Evolutionary conservation across 441 rosid genomes (phyloP).

Genomic region (Arabidopsis hybrid): DNA sequence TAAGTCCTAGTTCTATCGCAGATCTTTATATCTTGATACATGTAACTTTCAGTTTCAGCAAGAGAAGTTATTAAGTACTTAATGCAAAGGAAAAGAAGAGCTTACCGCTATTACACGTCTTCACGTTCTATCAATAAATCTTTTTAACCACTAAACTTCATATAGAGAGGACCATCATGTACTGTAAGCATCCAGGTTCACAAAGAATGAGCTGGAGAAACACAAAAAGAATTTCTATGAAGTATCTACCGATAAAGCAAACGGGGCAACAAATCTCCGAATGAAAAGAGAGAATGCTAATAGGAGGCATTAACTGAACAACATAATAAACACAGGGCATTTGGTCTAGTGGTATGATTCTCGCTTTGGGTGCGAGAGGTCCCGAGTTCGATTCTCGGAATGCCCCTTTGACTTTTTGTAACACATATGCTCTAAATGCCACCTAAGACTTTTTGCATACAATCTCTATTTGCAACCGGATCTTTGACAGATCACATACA

Average conservation of each 20-base stretch:
- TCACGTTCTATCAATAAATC: not conserved
- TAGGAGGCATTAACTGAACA: not conserved
- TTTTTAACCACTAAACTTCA: not conserved
- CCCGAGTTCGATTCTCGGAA: conserved; percentile 92
- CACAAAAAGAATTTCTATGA: not conserved
- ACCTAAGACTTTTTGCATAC: too few species aligned
- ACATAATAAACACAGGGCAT: conserved; percentile 1
- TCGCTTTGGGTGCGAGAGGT: conserved; percentile 95
- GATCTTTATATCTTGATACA: not conserved
- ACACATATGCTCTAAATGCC: too few species aligned
- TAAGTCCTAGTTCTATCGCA: not conserved
- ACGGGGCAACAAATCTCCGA: not conserved
- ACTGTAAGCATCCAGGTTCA: conserved; percentile 7
- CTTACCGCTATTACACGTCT: not conserved
- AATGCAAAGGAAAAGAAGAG: conserved; percentile 2
- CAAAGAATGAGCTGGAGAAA: conserved; percentile 9
- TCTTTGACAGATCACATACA: not conserved
- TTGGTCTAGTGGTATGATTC: conserved; percentile 50
- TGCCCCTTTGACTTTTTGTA: conserved; percentile 29
- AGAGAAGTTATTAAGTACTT: not conserved
- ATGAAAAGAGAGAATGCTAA: not conserved
- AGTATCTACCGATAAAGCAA: not conserved
- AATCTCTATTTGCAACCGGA: not conserved
- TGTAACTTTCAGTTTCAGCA: not conserved
- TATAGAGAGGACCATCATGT: not conserved